Evolutionary conservation across 495 filamentous ascomycete species (phyloP).

Genomic region (Rostrohypoxylon terebratum): DNA sequence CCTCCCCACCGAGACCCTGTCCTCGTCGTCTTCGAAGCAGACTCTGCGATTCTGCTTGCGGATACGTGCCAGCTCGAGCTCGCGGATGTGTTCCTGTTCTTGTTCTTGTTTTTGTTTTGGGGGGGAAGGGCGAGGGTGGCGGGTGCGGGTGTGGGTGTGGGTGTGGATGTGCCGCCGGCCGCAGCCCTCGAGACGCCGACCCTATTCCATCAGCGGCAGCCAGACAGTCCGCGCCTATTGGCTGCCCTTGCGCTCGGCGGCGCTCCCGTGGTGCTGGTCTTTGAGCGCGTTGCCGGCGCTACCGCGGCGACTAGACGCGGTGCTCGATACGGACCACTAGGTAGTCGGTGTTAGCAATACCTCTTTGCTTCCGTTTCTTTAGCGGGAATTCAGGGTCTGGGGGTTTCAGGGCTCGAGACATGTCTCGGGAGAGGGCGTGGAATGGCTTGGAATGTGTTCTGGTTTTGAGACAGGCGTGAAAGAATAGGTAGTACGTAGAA

Average conservation of each 20-base stretch:
- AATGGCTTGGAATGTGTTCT: not conserved
- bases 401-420: not conserved
- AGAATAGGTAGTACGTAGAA: no score
- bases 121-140: no score
- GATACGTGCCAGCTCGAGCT: not conserved
- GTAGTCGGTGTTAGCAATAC: not conserved
- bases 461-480: not conserved
- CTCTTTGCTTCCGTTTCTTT: not conserved
- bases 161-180: not conserved
- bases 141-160: no score
- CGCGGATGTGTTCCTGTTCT: not conserved
- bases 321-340: slow-evolving; percentile 45
- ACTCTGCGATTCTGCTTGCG: not conserved
- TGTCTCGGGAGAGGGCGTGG: not conserved
- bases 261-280: not conserved
- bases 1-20: not conserved
- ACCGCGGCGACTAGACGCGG: slow-evolving; percentile 35
- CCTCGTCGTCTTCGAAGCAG: not conserved
- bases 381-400: not conserved
- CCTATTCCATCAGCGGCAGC: slow-evolving; percentile 32
- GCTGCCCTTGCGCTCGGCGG: slow-evolving; percentile 34
- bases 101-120: no score
- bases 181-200: not conserved
- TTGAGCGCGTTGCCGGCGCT: slow-evolving; percentile 10
- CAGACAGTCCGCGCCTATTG: slow-evolving; percentile 35